phyloP scores from a whole-genome alignment of 2,329 filamentous ascomycete species.

The Metarhizium brunneum region DNA sequence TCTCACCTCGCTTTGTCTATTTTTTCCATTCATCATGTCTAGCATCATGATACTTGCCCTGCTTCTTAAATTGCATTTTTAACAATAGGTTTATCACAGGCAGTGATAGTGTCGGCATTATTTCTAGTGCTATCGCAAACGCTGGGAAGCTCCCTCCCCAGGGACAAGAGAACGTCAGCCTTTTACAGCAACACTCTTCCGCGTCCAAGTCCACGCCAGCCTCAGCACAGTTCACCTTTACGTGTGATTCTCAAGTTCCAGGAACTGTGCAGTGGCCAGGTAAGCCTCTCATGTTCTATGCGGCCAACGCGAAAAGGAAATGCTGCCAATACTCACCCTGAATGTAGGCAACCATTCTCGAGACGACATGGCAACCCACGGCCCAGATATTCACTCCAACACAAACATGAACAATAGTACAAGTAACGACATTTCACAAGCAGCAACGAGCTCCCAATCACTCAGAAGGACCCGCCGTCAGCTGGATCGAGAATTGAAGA shows the following conservation, averaged over 20 bases:
- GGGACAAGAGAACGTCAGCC: conserved; percentile 70
- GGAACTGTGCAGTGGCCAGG: conserved; percentile 71
- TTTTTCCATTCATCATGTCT: not conserved
- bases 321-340: not conserved
- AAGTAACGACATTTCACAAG: conserved; percentile 25
- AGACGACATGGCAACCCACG: conserved; percentile 12
- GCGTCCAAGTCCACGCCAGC: conserved; percentile 53
- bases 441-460: conserved; percentile 21
- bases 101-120: conserved; percentile 61
- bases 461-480: conserved; percentile 55
- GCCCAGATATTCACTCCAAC: conserved; percentile 6
- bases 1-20: not conserved
- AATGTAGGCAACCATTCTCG: conserved; percentile 15
- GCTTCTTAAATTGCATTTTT: not conserved
- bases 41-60: not conserved
- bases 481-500: conserved; percentile 59
- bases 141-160: conserved; percentile 60
- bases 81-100: not conserved
- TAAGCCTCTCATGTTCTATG: conserved; percentile 13
- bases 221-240: conserved; percentile 92
- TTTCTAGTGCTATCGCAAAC: conserved; percentile 84
- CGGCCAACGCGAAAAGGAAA: not conserved
- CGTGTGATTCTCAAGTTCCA: conserved; percentile 81
- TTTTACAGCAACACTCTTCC: conserved; percentile 59
- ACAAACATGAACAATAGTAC: conserved; percentile 9